These are phyloP conservation scores for Withania somnifera DNA, from an alignment of 305 asterid species.

Conservation along the genomic window DNA sequence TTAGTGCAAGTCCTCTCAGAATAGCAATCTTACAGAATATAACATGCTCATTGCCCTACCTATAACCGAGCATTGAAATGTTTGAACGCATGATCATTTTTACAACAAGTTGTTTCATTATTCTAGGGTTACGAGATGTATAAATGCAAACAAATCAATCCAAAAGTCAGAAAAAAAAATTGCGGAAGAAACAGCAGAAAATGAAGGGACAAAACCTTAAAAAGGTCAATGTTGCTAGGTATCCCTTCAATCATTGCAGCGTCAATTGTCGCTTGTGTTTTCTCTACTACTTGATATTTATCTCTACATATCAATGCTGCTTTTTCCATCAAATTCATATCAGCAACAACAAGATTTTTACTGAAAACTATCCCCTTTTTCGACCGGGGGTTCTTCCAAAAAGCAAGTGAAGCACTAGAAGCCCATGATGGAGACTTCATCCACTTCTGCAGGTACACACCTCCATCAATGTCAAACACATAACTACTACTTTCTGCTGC, in stretches of 20 bases:
- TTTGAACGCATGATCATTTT: background rate
- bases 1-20: background rate
- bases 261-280: constrained; percentile 88
- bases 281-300: constrained; percentile 59
- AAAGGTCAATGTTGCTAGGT: constrained; percentile 92
- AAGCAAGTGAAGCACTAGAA: constrained; percentile 56
- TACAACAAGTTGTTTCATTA: background rate
- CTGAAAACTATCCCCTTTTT: constrained; percentile 57
- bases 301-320: constrained; percentile 71
- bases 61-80: background rate
- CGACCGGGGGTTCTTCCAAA: constrained; percentile 50
- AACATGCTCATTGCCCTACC: background rate
- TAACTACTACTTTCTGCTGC: constrained; percentile 33
- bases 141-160: background rate
- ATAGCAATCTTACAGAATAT: background rate
- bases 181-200: background rate
- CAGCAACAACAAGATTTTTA: constrained; percentile 72
- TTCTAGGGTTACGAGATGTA: background rate
- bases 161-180: background rate
- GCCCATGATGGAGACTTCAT: constrained; percentile 80
- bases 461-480: constrained; percentile 70
- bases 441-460: constrained; percentile 81
- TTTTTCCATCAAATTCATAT: constrained; percentile 54
- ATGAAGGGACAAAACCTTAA: constrained; percentile 44
- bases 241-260: constrained; percentile 97